These are phyloP conservation scores for Casaregolazyma lundiana DNA, from an alignment of 1,139 yeast species.

Conservation along the genomic window DNA sequence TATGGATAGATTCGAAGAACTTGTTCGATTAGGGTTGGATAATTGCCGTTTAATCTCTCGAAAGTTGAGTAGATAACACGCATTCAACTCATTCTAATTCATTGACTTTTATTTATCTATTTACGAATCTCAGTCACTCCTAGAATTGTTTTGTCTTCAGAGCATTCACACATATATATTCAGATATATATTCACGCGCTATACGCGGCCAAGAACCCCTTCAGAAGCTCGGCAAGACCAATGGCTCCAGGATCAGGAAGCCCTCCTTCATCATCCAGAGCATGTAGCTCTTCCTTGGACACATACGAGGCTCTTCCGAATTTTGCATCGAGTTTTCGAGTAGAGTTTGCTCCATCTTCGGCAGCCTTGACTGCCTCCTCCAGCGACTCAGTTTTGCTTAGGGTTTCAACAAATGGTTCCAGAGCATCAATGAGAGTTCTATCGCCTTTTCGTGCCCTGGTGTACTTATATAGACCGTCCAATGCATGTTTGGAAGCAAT, in stretches of 20 bases:
- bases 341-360: conserved; percentile 65
- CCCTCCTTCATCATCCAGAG: conserved; percentile 39
- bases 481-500: conserved; percentile 49
- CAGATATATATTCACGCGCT: background rate
- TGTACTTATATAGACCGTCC: conserved; percentile 66
- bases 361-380: conserved; percentile 64
- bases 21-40: conserved; percentile 32
- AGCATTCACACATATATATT: background rate
- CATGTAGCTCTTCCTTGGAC: conserved; percentile 49
- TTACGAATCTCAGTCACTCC: too few relatives aligned
- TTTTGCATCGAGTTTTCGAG: conserved; percentile 71
- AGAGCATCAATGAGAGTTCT: conserved; percentile 84
- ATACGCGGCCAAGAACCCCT: conserved; percentile 25
- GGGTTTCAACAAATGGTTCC: conserved; percentile 74
- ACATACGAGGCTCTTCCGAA: conserved; percentile 95
- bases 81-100: background rate
- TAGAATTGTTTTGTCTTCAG: too few relatives aligned
- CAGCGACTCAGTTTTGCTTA: conserved; percentile 48
- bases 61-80: conserved; percentile 18
- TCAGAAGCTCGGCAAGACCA: conserved; percentile 33
- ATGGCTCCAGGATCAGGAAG: conserved; percentile 93
- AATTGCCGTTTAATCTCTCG: conserved; percentile 26
- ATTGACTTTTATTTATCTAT: too few relatives aligned
- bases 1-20: conserved; percentile 35
- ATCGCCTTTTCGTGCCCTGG: conserved; percentile 87